Evolutionary conservation across 768 basidiomycete genomes (phyloP).

Genomic region (Tricholoma bakamatsutake): DNA sequence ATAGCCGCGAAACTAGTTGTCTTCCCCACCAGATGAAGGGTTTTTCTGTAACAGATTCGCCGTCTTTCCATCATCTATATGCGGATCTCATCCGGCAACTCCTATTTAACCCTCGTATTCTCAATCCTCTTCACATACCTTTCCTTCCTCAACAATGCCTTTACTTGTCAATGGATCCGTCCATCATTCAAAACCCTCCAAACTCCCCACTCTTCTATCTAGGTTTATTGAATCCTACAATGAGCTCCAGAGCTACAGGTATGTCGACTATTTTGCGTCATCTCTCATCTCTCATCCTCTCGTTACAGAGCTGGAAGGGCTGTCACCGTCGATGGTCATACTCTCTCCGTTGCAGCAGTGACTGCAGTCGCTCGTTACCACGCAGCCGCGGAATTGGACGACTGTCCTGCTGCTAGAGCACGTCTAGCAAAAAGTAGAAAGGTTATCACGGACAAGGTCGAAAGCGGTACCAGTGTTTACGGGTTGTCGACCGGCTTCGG

Average conservation of each 20-base stretch:
- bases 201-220: conserved; percentile 16
- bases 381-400: conserved; percentile 26
- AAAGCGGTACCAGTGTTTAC: conserved; percentile 65
- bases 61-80: conserved; percentile 1
- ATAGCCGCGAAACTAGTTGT: not conserved
- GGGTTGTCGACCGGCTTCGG: conserved; percentile 80
- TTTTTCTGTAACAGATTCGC: not conserved
- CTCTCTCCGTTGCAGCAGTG: conserved; percentile 54
- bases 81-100: conserved; percentile 13
- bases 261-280: conserved; percentile 8
- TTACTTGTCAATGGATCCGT: conserved; percentile 19
- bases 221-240: conserved; percentile 42
- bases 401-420: conserved; percentile 24
- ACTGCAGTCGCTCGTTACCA: conserved; percentile 45
- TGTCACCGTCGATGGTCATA: conserved; percentile 49
- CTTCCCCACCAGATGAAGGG: not conserved
- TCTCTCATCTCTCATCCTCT: not conserved
- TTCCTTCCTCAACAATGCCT: conserved; percentile 16
- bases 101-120: conserved; percentile 13
- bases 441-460: conserved; percentile 67
- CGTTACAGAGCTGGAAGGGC: conserved; percentile 37
- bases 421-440: conserved; percentile 58
- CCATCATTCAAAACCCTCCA: not conserved
- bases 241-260: conserved; percentile 57
- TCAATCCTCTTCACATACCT: not conserved